Evolutionary conservation across 2,329 filamentous ascomycete species (phyloP).

Genomic region (Cercospora beticola): DNA sequence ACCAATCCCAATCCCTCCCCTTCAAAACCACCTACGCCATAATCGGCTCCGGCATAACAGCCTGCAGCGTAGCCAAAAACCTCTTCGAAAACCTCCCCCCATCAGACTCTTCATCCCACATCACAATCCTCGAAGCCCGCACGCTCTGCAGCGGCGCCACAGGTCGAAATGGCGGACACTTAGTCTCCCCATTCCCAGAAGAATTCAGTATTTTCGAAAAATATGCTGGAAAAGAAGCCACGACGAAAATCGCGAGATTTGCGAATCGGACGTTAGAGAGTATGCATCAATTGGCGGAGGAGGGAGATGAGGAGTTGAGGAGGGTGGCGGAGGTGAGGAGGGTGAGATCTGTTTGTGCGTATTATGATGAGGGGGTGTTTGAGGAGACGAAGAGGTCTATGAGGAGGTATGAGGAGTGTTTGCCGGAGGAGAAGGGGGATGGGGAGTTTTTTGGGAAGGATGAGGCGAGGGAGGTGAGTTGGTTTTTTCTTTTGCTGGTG

Average conservation of each 20-base stretch:
- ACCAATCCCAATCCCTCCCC: constrained; percentile 16
- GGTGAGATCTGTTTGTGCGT: constrained; percentile 19
- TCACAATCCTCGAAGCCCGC: constrained; percentile 25
- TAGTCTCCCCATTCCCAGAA: constrained; percentile 22
- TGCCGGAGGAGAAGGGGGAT: constrained; percentile 19
- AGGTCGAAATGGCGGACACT: constrained; percentile 25
- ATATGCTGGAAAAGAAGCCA: constrained; percentile 17
- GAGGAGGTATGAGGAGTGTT: constrained; percentile 21
- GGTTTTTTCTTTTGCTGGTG: background rate
- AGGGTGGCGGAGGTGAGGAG: constrained; percentile 19
- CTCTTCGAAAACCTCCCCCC: constrained; percentile 10
- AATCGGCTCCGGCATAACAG: constrained; percentile 26
- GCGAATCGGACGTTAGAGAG: constrained; percentile 21
- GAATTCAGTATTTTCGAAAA: constrained; percentile 19
- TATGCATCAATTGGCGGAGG: constrained; percentile 17
- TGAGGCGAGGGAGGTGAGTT: constrained; percentile 19
- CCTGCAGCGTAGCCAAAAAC: constrained; percentile 23
- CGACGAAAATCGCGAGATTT: constrained; percentile 22
- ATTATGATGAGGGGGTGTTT: constrained; percentile 17
- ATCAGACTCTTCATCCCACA: constrained; percentile 1
- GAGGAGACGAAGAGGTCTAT: constrained; percentile 16
- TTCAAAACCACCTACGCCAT: constrained; percentile 22
- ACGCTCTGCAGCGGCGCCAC: constrained; percentile 22
- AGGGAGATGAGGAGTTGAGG: constrained; percentile 16
- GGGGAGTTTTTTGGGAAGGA: constrained; percentile 12